Base-by-base conservation (phyloP, 345 rosid genomes). In the Excoecaria agallocha region DNA sequence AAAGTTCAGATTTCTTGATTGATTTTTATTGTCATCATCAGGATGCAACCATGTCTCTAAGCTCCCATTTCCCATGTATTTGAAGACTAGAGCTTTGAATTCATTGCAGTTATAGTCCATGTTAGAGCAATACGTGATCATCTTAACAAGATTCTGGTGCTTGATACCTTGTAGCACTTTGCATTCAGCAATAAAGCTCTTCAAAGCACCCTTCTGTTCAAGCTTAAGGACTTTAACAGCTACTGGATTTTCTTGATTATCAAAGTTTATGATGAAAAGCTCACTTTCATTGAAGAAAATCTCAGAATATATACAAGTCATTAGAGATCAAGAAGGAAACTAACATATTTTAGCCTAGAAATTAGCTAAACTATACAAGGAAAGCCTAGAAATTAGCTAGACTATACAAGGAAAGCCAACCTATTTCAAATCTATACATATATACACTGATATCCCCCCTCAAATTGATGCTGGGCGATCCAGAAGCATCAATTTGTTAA, bases 31-130 rank as follows among this genome's bases (percentile, higher is more conserved):
- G 17, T 3, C 35, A 4, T 12, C 2, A 19, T 57, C 35, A 38
- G 77, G 41, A 69, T 76, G 70, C 30, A 76, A 51, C 74, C 74
- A 76, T 19, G 66, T 55, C 19, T 76, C 74, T 25, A 76, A 25
- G 51, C 74, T 76, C 46, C 74, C 79, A 55, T 75, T 75, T 25
- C 10, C 46, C 57, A 70, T 70, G 55, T 15, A 76, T 38, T 69
- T 70, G 16, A 56, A 76, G 5, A 76, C 57, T 0, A 76, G 50
- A 62, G 74, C 79, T 70, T 52, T 76, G 74, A 76, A 76, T 12
- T 76, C 74, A 4, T 70, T 70, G 6, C 49, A 49, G 25, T 54
- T 71, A 51, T 70, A 56, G 37, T 77, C 71, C 13, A 55, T 22
- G 45, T 56, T 45, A 8, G 75, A 71, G 24, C 71, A 71, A 37